Base-by-base conservation (phyloP, 305 asterid species). In the Galium porrigens region DNA sequence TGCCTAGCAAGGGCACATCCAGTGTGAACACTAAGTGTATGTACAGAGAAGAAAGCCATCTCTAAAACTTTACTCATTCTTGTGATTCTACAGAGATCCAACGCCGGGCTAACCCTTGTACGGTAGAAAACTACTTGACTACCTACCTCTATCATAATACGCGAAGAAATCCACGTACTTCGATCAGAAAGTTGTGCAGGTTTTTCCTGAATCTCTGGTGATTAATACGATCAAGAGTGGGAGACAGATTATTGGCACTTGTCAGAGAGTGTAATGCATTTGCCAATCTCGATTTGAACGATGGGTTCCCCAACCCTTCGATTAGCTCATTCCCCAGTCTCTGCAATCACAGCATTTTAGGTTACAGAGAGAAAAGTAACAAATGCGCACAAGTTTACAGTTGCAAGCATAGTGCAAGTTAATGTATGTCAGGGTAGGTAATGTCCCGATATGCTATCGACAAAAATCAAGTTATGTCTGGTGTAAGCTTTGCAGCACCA, bases 81-180 rank as follows among this genome's bases (percentile, higher is more conserved):
- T 0, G 11, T 15, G 55, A 52, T 30, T 18, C 11, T 4, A 14
- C 29, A 1, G 58, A 20, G n/a, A 5, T 30, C 29, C 32, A 34
- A 54, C 6, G n/a, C n/a, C 6, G 11, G 29, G 14, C 42, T 10
- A 46, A 63, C 25, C 6, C 20, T 30, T 2, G 27, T 39, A 22
- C 22, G 10, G 15, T 8, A 17, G 30, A 48, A 14, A 41, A 17
- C 30, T 56, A 4, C 14, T 51, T 11, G 5, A 42, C n/a, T 51
- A 5, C 29, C 8, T 3, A 54, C 60, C 20, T 25, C 53, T 11
- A 56, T 79, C 81, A 92, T 69, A 81, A 81, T 63, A 83, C 82
- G 51, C 88, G 91, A 76, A 92, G 94, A 76, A 92, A 92, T 72
- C 95, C 99, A 73, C 99, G 87, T 67, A 92, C 99, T 75, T 87